Evolutionary conservation across 2,329 filamentous ascomycete species (phyloP), one percentile per base, ranked within the genome.

Genomic region (Penicillium freii): DNA sequence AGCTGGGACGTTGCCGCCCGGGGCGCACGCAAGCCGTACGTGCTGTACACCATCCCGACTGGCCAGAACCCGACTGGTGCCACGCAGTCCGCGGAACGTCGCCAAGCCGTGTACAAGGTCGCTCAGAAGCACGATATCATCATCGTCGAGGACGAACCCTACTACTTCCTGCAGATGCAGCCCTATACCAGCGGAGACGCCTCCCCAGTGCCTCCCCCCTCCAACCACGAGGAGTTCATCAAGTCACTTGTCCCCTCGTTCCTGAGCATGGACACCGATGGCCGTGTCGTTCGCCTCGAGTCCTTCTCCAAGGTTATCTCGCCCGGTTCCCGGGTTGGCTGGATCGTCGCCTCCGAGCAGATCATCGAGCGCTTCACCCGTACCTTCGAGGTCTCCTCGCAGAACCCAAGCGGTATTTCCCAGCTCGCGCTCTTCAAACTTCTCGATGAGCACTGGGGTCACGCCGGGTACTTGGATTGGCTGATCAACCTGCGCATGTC

Each of bases 381-480:
- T 44, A 91, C 95, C 75, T 87, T 87, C 63, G 94, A 99, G 75
- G 85, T 88, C 23, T 88, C 87, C 39, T 91, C 87, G 45, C 94
- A 99, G 71, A 91, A 90, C 19, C 92, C 94, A 0, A 87, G 85
- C 56, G 94, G 94, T 43, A 84, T 96, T 68, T 87, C 89, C 0
- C 93, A 97, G 77, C 80, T 94, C 23, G 80, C 93, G 9, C 78
- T 97, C 54, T 92, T 90, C 79, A 95, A 96, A 77, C 80, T 99
- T 23, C 81, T 99, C 2, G 94, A 99, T 63, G 91, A 96, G 75
- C 86, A 87, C 49, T 99, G 94, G 94, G 94, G 93, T 25, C 94
- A 99, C 69, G 82, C 85, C 42, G 92, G 92, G 1, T 99, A 95
- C 71, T 76, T 99, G 25, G 82, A 88, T 69, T 99, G 94, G 94